Base-by-base conservation (phyloP, 2,329 filamentous ascomycete genomes). In the Penicillium decumbens region DNA sequence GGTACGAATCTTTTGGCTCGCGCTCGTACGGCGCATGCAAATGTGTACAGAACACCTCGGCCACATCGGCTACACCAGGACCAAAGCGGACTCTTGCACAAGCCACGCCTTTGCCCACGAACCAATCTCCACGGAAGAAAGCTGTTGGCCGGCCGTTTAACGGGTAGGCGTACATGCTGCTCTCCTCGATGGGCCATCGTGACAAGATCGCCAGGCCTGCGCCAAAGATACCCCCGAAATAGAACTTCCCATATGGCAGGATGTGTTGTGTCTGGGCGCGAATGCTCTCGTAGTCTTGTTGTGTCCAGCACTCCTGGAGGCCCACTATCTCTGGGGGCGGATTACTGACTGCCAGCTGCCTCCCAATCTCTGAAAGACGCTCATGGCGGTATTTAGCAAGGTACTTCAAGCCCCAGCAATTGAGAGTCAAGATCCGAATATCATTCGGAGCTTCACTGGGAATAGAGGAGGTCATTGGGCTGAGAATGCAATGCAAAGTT, bases 371-470 rank as follows among this genome's bases (percentile, higher is more conserved):
- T 27, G 79, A 72, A 43, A 97, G 80, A 38, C 93, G 88, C 61
- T 87, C 85, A 57, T 80, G 76, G 58, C 91, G 88, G 59, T 88
- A 81, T 58, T 85, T 84, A 44, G 91, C 85, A 64, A 97, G 79
- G 74, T 83, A 89, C 65, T 95, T 92, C 54, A 97, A 83, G 44
- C 93, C 93, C 92, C 93, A 97, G 81, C 90, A 96, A 73, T 98
- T 98, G 68, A 95, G 82, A 4, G 89, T 93, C 57, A 96, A 75
- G 59, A 97, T 78, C 64, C 87, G 85, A 66, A 97, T 80, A 50
- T 84, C 79, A 28, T 73, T 74, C 15, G 79, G 68, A 6, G 81
- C 58, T 64, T 68, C 53, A 38, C 49, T 41, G 39, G 61, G 44
- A 15, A 45, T 46, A 20, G 47, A 49, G 12, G 53, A 43, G 35